Percentiles rank a stretch among this genome's conserved stretches.
phyloP scores from a whole-genome alignment of 176 grass and related monocot species.

The Areca catechu region DNA sequence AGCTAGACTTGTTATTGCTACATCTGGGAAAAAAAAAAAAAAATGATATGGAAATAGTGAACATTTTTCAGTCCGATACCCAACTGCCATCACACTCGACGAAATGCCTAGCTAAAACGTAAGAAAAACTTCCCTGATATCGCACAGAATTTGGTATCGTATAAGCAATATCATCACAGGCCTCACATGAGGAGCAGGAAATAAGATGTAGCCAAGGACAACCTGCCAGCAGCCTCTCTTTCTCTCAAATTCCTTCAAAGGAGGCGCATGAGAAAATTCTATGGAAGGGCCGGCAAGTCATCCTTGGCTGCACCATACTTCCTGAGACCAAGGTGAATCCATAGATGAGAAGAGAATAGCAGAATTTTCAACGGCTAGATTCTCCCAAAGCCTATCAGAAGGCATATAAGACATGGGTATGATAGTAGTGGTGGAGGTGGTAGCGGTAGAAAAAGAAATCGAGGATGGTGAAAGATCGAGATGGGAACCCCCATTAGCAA shows the following conservation, averaged over 20 bases:
- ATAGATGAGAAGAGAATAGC: not conserved
- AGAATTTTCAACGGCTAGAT: not conserved
- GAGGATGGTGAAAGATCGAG: not conserved
- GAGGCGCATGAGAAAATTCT: not conserved
- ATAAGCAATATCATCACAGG: conserved; percentile 1
- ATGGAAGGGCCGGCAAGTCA: conserved; percentile 4
- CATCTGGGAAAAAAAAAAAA: no score
- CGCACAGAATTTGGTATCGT: no score
- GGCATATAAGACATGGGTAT: no score
- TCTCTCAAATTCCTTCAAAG: not conserved
- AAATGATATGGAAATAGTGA: no score
- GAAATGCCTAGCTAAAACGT: no score
- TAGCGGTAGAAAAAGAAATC: not conserved
- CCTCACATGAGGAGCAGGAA: conserved; percentile 12
- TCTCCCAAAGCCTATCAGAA: no score
- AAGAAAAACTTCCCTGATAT: no score
- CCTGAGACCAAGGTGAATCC: not conserved
- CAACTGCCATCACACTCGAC: no score
- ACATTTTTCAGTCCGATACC: no score
- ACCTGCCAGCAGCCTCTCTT: conserved; percentile 5
- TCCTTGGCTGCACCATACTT: conserved; percentile 15
- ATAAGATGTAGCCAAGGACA: conserved; percentile 19
- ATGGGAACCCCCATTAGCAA: not conserved
- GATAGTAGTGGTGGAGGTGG: no score
- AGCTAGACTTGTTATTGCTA: no score